Evolutionary conservation across 192 early-diverging fungal species (phyloP), one percentile per base, ranked within the genome.

Genomic region (Podila clonocystis): DNA sequence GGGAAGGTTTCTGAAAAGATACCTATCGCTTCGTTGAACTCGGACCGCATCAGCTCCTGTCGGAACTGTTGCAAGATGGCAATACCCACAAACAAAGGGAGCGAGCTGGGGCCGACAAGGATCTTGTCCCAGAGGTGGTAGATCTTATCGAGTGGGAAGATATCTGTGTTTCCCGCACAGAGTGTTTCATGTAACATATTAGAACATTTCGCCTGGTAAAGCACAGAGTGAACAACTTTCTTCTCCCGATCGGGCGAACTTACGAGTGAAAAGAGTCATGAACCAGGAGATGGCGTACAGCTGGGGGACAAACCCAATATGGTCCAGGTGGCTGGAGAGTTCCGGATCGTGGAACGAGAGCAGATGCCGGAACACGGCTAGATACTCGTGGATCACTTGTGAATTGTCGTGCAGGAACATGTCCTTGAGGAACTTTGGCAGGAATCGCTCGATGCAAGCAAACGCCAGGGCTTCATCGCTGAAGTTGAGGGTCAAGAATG

Each of bases 271-370:
- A 29, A 95, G 66, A 1, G 94, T 95, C 84, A 95, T 85, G 68
- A 95, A 92, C 93, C 94, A 95, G 33, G 91, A 90, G 36, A 95
- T 92, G 7, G 93, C 94, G 74, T 91, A 95, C 26, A 95, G 79
- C 31, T 94, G 89, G 13, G 93, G 92, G 8, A 84, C 74, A 63
- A 93, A 89, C 0, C 88, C 89, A 62, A 94, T 89, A 26, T 68
- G 75, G 36, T 85, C 72, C 45, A 94, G 63, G 72, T 94, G 91
- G 30, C 72, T 78, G 0, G 93, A 89, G 1, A 95, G 82, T 62
- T 91, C 89, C 3, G 94, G 92, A 76, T 95, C 94, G 74, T 92
- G 91, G 52, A 89, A 93, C 28, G 90, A 86, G 4, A 92, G 62
- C 15, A 95, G 36, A 65, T 94, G 89, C 11, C 85, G 75, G 64